A percentile compares a stretch with the other conserved stretches of the same genome.
These are phyloP conservation scores for Sporothrix brasiliensis DNA, from an alignment of 2,329 filamentous ascomycete species.

Conservation along the genomic window DNA sequence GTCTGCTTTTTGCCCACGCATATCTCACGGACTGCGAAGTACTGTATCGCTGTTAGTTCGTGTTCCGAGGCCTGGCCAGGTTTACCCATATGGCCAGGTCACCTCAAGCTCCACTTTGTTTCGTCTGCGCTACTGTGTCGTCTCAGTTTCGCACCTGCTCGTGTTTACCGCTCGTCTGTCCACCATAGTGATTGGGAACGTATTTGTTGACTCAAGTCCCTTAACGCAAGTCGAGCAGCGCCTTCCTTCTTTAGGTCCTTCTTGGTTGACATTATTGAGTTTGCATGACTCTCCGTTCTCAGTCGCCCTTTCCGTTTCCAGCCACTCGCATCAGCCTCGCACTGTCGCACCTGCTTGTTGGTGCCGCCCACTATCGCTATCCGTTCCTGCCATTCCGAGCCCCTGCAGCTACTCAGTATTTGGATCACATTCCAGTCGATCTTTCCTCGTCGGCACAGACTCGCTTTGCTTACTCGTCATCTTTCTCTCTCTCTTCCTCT, in stretches of 20 bases:
- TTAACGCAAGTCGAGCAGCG: background rate
- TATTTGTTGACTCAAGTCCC: background rate
- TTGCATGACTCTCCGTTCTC: constrained; percentile 7
- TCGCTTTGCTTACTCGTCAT: constrained; percentile 3
- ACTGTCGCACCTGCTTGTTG: constrained; percentile 18
- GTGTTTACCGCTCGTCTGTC: background rate
- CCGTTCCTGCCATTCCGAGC: constrained; percentile 30
- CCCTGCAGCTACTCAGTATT: constrained; percentile 3
- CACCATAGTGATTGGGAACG: background rate
- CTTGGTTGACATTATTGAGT: background rate
- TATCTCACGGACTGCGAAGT: background rate
- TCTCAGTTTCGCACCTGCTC: constrained; percentile 16
- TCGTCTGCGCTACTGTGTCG: constrained; percentile 14
- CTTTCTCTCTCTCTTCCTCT: background rate
- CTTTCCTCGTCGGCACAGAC: constrained; percentile 23
- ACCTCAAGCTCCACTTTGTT: constrained; percentile 9
- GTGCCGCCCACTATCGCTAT: constrained; percentile 17
- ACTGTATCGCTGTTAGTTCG: background rate
- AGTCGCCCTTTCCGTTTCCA: constrained; percentile 23
- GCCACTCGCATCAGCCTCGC: constrained; percentile 20
- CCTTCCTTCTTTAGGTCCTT: background rate
- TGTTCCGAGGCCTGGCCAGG: constrained; percentile 14
- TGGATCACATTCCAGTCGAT: constrained; percentile 24
- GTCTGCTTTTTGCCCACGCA: background rate
- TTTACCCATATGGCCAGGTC: constrained; percentile 1